Percentiles rank a stretch among this genome's conserved stretches.
Evolutionary conservation across 768 basidiomycete genomes (phyloP).

Genomic region (Lentinula lateritia): DNA sequence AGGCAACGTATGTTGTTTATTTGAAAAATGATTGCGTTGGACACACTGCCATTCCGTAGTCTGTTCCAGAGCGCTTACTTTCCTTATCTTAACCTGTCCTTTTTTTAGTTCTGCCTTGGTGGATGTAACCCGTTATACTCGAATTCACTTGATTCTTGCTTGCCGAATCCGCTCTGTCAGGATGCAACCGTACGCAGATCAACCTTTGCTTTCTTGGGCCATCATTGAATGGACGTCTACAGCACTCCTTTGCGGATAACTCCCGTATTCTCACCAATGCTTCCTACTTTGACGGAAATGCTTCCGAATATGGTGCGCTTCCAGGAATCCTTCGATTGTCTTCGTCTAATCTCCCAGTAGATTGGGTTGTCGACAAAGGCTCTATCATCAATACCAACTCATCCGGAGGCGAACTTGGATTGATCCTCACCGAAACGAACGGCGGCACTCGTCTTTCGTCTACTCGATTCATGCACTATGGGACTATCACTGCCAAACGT

Average conservation of each 20-base stretch:
- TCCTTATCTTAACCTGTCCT: not conserved
- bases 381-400: slow-evolving; percentile 58
- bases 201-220: not conserved
- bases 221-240: not conserved
- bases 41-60: not conserved
- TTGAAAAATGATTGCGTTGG: not conserved
- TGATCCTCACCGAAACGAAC: slow-evolving; percentile 63
- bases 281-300: slow-evolving; percentile 70
- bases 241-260: slow-evolving; percentile 63
- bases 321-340: not conserved
- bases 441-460: slow-evolving; percentile 77
- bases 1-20: slow-evolving; percentile 29
- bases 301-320: slow-evolving; percentile 53
- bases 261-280: slow-evolving; percentile 62
- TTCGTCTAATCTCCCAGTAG: slow-evolving; percentile 24
- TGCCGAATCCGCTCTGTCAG: slow-evolving; percentile 68
- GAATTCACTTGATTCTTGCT: slow-evolving; percentile 56
- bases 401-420: slow-evolving; percentile 57
- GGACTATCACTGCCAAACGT: slow-evolving; percentile 64
- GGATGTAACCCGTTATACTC: slow-evolving; percentile 84
- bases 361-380: slow-evolving; percentile 70
- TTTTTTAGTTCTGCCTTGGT: slow-evolving; percentile 65
- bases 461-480: slow-evolving; percentile 80
- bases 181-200: slow-evolving; percentile 43
- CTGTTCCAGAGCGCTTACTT: slow-evolving; percentile 2